Conservation (phyloP, 768 basidiomycete species). For the Pulveroboletus sp. region DNA sequence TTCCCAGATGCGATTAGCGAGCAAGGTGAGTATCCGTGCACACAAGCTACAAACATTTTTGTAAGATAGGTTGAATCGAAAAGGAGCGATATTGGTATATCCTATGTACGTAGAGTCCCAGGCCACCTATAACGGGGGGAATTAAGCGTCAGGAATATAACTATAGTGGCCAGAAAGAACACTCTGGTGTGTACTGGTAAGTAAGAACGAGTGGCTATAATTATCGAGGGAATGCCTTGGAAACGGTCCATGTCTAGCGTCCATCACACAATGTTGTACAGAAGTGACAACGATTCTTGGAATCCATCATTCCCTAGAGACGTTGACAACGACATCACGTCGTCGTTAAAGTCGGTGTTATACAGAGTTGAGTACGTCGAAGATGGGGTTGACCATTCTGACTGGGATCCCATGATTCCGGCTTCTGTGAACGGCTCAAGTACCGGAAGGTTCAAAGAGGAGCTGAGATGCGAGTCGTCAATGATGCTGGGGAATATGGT, state of each 20-base stretch:
- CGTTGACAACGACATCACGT: conserved; percentile 7
- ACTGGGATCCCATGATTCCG: conserved; percentile 14
- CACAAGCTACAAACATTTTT: too few species aligned
- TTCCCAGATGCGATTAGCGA: too few species aligned
- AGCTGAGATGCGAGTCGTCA: conserved; percentile 8
- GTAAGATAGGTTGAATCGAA: too few species aligned
- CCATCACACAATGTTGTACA: conserved; percentile 18
- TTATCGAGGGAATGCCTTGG: neutral
- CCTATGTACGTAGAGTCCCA: too few species aligned
- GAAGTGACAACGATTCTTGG: conserved; percentile 9
- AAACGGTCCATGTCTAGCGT: conserved; percentile 2
- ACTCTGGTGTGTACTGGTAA: neutral
- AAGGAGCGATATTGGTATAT: too few species aligned
- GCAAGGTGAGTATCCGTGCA: too few species aligned
- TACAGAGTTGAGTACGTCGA: conserved; percentile 23
- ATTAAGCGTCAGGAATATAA: neutral
- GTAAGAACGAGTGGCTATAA: conserved; percentile 7
- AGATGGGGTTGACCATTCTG: conserved; percentile 22
- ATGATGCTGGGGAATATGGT: neutral
- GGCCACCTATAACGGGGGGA: neutral
- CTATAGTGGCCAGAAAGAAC: neutral
- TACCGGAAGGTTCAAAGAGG: conserved; percentile 9
- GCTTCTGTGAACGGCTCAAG: conserved; percentile 16
- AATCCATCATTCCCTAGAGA: conserved; percentile 5
- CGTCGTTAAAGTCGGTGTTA: conserved; percentile 6